Conservation (phyloP, 495 filamentous ascomycete species). For the Physcia stellaris region DNA sequence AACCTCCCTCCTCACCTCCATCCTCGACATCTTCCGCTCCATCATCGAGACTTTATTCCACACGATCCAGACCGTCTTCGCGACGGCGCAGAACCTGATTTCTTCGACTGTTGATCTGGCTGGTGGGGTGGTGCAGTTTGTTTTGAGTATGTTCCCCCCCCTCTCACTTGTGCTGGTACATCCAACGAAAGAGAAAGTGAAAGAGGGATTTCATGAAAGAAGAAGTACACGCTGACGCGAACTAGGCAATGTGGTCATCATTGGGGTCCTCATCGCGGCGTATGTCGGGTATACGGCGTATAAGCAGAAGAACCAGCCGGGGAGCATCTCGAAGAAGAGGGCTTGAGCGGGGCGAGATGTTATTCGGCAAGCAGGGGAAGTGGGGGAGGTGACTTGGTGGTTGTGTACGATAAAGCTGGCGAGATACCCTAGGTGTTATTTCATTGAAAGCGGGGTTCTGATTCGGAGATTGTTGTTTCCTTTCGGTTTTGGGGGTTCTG, state of each 20-base stretch:
- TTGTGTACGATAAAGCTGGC: no score
- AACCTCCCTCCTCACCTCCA: slow-evolving; percentile 23
- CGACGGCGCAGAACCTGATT: slow-evolving; percentile 13
- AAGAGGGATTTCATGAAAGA: not conserved
- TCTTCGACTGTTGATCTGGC: slow-evolving; percentile 18
- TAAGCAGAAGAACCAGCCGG: slow-evolving; percentile 16
- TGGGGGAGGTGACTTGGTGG: no score
- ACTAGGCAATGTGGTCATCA: slow-evolving; percentile 36
- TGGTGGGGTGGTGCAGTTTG: slow-evolving; percentile 26
- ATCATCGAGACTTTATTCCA: slow-evolving; percentile 16
- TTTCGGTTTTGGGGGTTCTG: no score
- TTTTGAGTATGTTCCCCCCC: slow-evolving; percentile 22
- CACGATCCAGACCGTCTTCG: slow-evolving; percentile 16
- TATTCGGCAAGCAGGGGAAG: no score
- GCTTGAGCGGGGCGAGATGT: no score
- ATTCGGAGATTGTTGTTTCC: no score
- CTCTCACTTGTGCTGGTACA: not conserved
- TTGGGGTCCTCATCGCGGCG: slow-evolving; percentile 30
- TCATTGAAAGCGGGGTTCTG: no score
- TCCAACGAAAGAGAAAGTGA: no score
- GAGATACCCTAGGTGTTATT: no score
- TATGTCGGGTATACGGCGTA: slow-evolving; percentile 30
- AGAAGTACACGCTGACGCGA: not conserved
- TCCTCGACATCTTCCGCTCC: slow-evolving; percentile 22
- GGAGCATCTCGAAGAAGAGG: slow-evolving; percentile 8